Evolutionary conservation across 768 basidiomycete genomes (phyloP).

Genomic region (Boletus subcaerulescens): DNA sequence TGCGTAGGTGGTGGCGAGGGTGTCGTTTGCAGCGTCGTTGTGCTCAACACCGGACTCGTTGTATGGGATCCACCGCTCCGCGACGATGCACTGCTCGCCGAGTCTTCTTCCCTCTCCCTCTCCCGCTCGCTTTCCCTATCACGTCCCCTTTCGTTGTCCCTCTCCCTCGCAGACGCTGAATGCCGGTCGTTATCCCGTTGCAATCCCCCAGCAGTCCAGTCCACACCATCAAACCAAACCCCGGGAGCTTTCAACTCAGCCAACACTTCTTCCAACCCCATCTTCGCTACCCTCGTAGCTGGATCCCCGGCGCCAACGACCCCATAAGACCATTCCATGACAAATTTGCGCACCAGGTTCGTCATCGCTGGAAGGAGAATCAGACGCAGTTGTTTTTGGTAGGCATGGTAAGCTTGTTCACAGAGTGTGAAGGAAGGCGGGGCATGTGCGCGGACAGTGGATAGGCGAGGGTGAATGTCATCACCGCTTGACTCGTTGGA

Average conservation of each 20-base stretch:
- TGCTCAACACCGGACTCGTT: constrained; percentile 73
- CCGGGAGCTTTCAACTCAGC: constrained; percentile 51
- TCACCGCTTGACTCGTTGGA: constrained; percentile 13
- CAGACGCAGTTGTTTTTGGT: constrained; percentile 54
- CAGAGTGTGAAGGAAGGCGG: constrained; percentile 65
- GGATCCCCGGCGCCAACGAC: constrained; percentile 45
- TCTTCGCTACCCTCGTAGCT: constrained; percentile 49
- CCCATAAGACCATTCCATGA: constrained; percentile 58
- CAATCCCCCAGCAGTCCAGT: constrained; percentile 45
- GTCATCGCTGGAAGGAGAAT: constrained; percentile 64
- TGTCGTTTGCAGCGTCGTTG: constrained; percentile 74
- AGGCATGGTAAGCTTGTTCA: constrained; percentile 58
- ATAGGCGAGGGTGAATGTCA: constrained; percentile 45
- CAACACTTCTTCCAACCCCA: constrained; percentile 62
- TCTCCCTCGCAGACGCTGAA: constrained; percentile 19
- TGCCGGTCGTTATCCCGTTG: constrained; percentile 39
- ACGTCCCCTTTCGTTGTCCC: constrained; percentile 16
- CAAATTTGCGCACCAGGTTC: constrained; percentile 63
- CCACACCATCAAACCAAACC: constrained; percentile 71
- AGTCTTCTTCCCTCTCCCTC: constrained; percentile 44
- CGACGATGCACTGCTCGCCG: constrained; percentile 45
- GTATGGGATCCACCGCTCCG: constrained; percentile 51
- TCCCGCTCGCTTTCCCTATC: constrained; percentile 36
- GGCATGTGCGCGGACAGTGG: constrained; percentile 46
- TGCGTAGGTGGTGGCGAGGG: constrained; percentile 64